Base-by-base conservation (phyloP, 2,329 filamentous ascomycete genomes). In the Microascus cirrosus region DNA sequence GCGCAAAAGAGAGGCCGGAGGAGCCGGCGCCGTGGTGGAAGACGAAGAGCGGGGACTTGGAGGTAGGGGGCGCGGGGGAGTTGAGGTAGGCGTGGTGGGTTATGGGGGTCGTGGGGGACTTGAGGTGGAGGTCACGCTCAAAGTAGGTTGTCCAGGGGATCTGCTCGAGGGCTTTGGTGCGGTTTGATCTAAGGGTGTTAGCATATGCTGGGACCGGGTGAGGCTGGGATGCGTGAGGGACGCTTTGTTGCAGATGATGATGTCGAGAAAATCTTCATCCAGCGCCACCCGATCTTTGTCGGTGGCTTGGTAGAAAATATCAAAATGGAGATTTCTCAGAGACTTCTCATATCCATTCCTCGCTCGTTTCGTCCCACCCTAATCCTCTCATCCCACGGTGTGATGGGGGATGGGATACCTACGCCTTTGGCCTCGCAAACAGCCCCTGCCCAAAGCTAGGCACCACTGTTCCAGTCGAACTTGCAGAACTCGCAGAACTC, bases 21-120 rank as follows among this genome's bases (percentile, higher is more conserved):
- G 92, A 95, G 18, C 94, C 94, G 48, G 90, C 94, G 45, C 94
- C 94, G 72, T 99, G 94, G 68, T 99, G 94, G 73, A 89, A 90
- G 60, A 97, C 87, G 70, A 99, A 92, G 5, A 99, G 77, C 0
- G 93, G 91, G 0, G 87, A 89, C 61, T 81, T 80, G 42, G 80
- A 84, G 50, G 80, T 79, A 10, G 93, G 92, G 6, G 45, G n/a
- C 20, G 45, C 45, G 6, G 45, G 45, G 1, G 91, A 90, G 22
- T 85, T 96, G 51, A 97, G 77, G 70, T 97, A 97, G 59, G 83
- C 89, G 74, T 99, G 94, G 67, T 92, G 87, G 56, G 77, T 82
- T 50, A 90, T 81, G 24, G 73, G 63, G 13, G 69, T 66, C 12
- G 71, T 65, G 54, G 73, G 69, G 56, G 76, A 73, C 59, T 81